Conservation (phyloP, 2,329 filamentous ascomycete genomes). For the Penicillium brevicompactum region DNA sequence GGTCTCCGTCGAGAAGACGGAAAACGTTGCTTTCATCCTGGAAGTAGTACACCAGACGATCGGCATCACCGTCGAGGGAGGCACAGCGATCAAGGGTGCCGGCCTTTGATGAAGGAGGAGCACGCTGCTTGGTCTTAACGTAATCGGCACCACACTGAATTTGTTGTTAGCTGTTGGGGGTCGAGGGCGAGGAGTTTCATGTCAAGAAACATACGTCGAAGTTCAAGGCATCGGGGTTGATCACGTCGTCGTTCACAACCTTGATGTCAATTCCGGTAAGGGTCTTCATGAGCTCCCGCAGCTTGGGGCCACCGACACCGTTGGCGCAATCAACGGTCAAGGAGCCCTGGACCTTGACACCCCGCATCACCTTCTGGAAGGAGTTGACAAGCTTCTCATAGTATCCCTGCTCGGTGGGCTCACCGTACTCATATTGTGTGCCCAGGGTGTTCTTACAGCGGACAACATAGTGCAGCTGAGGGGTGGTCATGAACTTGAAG, state of each 20-base stretch:
- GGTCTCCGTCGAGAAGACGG: constrained; percentile 91
- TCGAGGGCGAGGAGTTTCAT: neutral
- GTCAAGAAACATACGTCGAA: constrained; percentile 64
- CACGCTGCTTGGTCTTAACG: constrained; percentile 94
- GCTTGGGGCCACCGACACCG: constrained; percentile 90
- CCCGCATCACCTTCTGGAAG: constrained; percentile 79
- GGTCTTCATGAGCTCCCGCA: constrained; percentile 81
- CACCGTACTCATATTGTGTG: constrained; percentile 83
- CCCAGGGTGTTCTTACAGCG: constrained; percentile 92
- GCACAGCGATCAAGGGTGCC: constrained; percentile 76
- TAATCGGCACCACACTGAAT: constrained; percentile 86
- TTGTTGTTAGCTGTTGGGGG: constrained; percentile 17
- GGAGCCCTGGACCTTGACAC: constrained; percentile 70
- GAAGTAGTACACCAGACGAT: constrained; percentile 95
- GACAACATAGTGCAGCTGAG: constrained; percentile 96
- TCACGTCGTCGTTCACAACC: constrained; percentile 89
- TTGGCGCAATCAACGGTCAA: constrained; percentile 95
- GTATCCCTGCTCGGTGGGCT: constrained; percentile 87
- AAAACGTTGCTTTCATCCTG: constrained; percentile 79
- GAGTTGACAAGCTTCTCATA: constrained; percentile 88
- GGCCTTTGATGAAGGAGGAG: constrained; percentile 79
- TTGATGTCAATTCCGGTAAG: constrained; percentile 78
- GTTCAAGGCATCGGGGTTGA: constrained; percentile 87
- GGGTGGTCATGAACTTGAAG: constrained; percentile 90
- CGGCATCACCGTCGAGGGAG: constrained; percentile 92